Evolutionary conservation across 495 filamentous ascomycete species (phyloP).

Genomic region (Rhypophila decipiens): DNA sequence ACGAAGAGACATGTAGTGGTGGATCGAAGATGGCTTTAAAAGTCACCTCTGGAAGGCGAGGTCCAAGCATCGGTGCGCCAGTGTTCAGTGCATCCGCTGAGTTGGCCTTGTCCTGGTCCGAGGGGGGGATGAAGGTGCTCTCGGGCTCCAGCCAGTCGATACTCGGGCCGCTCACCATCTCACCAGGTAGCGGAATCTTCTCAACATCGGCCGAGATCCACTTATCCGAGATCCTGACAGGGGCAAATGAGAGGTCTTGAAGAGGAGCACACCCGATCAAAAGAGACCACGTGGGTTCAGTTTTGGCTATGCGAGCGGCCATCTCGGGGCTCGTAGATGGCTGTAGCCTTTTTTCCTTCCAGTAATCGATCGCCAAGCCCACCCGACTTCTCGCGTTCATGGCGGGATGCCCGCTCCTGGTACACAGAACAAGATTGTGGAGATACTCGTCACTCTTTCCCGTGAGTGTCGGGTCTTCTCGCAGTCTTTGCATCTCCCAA

Average conservation of each 20-base stretch:
- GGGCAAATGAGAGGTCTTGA: conserved; percentile 42
- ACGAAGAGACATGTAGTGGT: conserved; percentile 66
- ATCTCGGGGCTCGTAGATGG: conserved; percentile 24
- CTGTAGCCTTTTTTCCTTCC: conserved; percentile 59
- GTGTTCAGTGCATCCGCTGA: conserved; percentile 8
- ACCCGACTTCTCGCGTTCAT: conserved; percentile 69
- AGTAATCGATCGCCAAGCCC: conserved; percentile 80
- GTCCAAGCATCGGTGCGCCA: conserved; percentile 18
- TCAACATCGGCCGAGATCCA: conserved; percentile 60
- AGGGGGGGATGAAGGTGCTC: conserved; percentile 34
- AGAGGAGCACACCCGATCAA: conserved; percentile 56
- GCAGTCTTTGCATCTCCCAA: conserved; percentile 58
- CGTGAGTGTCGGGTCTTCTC: conserved; percentile 41
- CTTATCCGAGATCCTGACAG: conserved; percentile 56
- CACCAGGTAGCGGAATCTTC: conserved; percentile 36
- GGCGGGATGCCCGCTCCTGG: conserved; percentile 65
- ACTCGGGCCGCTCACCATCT: conserved; percentile 35
- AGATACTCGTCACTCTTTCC: conserved; percentile 46
- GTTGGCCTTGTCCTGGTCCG: conserved; percentile 30
- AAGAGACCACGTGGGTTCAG: conserved; percentile 50
- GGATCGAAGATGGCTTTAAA: conserved; percentile 84
- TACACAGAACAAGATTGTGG: conserved; percentile 52
- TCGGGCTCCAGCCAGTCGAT: conserved; percentile 65
- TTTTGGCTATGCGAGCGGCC: conserved; percentile 16
- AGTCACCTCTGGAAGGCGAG: conserved; percentile 62